phyloP scores from a whole-genome alignment of 768 basidiomycete species.

The Trichaptum fuscoviolaceum region DNA sequence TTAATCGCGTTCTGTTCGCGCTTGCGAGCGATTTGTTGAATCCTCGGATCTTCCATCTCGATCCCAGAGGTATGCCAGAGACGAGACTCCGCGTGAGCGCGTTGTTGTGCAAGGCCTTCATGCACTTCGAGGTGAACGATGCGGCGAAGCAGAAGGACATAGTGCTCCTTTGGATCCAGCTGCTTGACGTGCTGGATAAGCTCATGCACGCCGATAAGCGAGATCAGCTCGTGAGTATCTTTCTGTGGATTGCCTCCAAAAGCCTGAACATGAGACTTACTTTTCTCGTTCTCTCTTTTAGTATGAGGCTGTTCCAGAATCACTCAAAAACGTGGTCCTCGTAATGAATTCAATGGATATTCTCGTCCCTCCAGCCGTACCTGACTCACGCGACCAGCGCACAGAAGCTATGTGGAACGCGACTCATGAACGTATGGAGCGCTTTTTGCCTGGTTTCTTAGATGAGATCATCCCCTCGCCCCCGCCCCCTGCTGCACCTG shows the following conservation, averaged over 20 bases:
- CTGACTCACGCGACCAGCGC: constrained; percentile 48
- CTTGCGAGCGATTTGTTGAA: constrained; percentile 88
- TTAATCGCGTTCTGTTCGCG: constrained; percentile 87
- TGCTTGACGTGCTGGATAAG: constrained; percentile 83
- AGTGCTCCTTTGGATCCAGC: constrained; percentile 77
- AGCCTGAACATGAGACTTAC: background rate
- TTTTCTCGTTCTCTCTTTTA: constrained; percentile 23
- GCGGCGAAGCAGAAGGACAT: constrained; percentile 55
- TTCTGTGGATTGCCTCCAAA: constrained; percentile 6
- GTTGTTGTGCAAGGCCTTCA: constrained; percentile 92
- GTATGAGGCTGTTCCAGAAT: constrained; percentile 95
- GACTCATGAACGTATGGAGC: constrained; percentile 82
- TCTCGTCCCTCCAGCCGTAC: constrained; percentile 57
- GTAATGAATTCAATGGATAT: constrained; percentile 92
- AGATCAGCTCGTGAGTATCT: constrained; percentile 73
- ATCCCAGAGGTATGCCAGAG: constrained; percentile 86
- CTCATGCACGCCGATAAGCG: constrained; percentile 82
- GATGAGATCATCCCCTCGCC: constrained; percentile 55
- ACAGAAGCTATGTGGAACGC: constrained; percentile 77
- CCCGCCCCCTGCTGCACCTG: constrained; percentile 13
- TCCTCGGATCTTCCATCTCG: constrained; percentile 70
- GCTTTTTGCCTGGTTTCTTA: constrained; percentile 89
- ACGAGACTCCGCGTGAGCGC: constrained; percentile 83
- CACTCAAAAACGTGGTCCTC: constrained; percentile 91
- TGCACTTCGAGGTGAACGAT: constrained; percentile 84